Percentiles rank a stretch among this genome's conserved stretches.
phyloP scores from a whole-genome alignment of 179 eudicot genomes.

The Amaranthus tricolor region DNA sequence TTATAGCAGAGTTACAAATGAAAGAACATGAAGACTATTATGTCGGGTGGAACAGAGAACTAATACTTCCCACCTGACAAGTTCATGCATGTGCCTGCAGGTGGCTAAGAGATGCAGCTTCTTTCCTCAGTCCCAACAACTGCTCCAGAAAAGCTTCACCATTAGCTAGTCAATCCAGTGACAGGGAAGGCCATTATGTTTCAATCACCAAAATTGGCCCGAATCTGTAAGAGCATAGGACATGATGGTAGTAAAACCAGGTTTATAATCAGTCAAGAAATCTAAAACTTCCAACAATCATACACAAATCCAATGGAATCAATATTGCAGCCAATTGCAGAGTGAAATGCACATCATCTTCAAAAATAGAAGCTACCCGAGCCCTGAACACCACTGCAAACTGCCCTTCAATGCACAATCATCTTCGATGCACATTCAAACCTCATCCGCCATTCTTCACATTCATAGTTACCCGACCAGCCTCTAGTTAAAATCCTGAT shows the following conservation, averaged over 20 bases:
- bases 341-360: slow-evolving; percentile 2
- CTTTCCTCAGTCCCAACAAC: neutral
- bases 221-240: slow-evolving; percentile 32
- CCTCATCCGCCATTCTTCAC: neutral
- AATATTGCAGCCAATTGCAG: neutral
- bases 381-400: slow-evolving; percentile 18
- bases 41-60: neutral
- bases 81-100: slow-evolving; percentile 15
- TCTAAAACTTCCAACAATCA: slow-evolving; percentile 6
- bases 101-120: neutral
- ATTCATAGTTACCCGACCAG: neutral
- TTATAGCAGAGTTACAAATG: too few relatives aligned
- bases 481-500: slow-evolving; percentile 1
- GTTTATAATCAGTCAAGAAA: slow-evolving; percentile 9
- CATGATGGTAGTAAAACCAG: slow-evolving; percentile 14
- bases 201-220: slow-evolving; percentile 1
- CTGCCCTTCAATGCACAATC: neutral
- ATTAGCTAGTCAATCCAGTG: neutral
- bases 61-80: slow-evolving; percentile 30
- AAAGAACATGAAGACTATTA: neutral
- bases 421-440: neutral
- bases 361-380: slow-evolving; percentile 17
- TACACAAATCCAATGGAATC: neutral
- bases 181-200: neutral
- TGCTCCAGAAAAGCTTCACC: neutral